phyloP scores from a whole-genome alignment of 768 basidiomycete species.

The Phlebiopsis flavidoalba region DNA sequence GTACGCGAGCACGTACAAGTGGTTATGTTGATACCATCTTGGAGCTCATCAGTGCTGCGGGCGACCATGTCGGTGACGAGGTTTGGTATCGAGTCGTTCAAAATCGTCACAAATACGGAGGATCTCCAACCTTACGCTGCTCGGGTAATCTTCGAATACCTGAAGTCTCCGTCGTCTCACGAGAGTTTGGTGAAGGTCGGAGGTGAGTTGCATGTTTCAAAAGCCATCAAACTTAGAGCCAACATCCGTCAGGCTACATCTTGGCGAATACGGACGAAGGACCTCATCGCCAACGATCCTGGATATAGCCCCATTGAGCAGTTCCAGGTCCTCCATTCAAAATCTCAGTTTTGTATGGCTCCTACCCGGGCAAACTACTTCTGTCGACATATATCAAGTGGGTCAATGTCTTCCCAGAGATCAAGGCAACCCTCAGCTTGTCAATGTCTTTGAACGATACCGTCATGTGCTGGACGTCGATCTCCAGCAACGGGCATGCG shows the following conservation, averaged over 20 bases:
- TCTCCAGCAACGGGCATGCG: conserved; percentile 97
- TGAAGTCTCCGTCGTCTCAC: conserved; percentile 80
- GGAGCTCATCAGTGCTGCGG: conserved; percentile 92
- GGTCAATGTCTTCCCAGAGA: conserved; percentile 99
- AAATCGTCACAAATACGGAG: conserved; percentile 97
- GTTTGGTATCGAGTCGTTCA: conserved; percentile 99
- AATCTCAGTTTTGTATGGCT: conserved; percentile 91
- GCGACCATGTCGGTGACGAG: conserved; percentile 98
- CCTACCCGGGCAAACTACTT: conserved; percentile 86
- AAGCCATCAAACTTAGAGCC: neutral
- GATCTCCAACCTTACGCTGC: conserved; percentile 96
- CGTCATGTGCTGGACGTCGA: conserved; percentile 97
- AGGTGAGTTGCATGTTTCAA: conserved; percentile 44
- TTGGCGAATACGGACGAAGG: conserved; percentile 97
- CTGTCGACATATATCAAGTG: conserved; percentile 99
- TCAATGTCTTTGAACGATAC: conserved; percentile 95
- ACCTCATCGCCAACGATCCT: conserved; percentile 91
- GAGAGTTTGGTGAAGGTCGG: conserved; percentile 96
- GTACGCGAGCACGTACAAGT: conserved; percentile 95
- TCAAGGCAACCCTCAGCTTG: conserved; percentile 87
- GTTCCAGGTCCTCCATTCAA: conserved; percentile 87
- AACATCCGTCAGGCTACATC: conserved; percentile 65
- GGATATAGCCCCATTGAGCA: conserved; percentile 94
- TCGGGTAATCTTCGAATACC: conserved; percentile 83
- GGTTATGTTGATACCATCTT: conserved; percentile 99